A percentile compares a stretch with the other conserved stretches of the same genome.
These are phyloP conservation scores for Eutypella sp. DNA, from an alignment of 2,329 filamentous ascomycete genomes.

Conservation along the genomic window DNA sequence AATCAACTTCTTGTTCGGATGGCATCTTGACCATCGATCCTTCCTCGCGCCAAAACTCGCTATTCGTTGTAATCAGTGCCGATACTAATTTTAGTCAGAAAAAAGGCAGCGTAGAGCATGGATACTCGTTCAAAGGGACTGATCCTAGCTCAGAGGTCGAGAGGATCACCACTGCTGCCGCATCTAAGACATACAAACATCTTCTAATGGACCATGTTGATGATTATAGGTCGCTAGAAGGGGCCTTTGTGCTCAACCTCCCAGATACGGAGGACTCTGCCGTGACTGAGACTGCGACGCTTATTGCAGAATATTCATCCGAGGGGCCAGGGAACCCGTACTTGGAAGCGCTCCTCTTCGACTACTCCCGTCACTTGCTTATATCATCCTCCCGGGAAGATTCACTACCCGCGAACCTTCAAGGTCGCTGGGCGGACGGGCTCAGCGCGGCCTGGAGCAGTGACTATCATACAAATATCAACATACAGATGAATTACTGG, in stretches of 20 bases:
- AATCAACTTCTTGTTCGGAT: constrained; percentile 10
- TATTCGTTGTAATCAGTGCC: constrained; percentile 38
- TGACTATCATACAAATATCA: constrained; percentile 56
- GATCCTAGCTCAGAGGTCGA: constrained; percentile 38
- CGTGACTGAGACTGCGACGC: constrained; percentile 29
- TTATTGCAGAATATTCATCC: constrained; percentile 28
- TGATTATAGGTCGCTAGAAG: constrained; percentile 36
- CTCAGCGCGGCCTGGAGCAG: constrained; percentile 42
- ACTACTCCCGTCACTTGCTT: constrained; percentile 49
- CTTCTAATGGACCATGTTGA: constrained; percentile 32
- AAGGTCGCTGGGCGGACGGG: constrained; percentile 48
- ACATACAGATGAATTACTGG: constrained; percentile 60
- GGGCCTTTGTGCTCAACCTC: constrained; percentile 37
- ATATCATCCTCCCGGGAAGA: constrained; percentile 48
- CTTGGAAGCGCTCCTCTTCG: constrained; percentile 48
- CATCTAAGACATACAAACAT: constrained; percentile 23
- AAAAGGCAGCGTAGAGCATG: constrained; percentile 37
- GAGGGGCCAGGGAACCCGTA: constrained; percentile 41
- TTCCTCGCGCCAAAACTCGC: constrained; percentile 11
- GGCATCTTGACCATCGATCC: constrained; percentile 26
- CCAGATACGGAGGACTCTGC: constrained; percentile 39
- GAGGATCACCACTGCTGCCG: constrained; percentile 26
- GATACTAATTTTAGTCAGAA: constrained; percentile 46
- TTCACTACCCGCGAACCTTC: constrained; percentile 51
- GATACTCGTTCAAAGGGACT: constrained; percentile 43